Evolutionary conservation across 2,329 filamentous ascomycete genomes (phyloP), one percentile per base, ranked within the genome.

Genomic region (Neofusicoccum ribis): DNA sequence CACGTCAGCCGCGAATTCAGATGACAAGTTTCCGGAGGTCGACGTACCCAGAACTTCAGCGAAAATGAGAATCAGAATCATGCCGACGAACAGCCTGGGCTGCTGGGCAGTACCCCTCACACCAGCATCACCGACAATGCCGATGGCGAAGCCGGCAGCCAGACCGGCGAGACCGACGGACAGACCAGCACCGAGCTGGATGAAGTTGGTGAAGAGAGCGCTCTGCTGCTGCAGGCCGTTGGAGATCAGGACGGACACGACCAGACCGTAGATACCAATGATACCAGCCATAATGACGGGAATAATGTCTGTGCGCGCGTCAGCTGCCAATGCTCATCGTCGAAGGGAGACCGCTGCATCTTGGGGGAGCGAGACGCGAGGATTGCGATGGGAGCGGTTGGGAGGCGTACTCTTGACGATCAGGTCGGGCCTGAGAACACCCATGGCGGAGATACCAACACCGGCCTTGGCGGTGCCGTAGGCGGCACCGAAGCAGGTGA

Each of bases 251-350:
- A 84, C 82, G 50, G 81, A 83, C 61, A 84, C 82, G 75, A 84
- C 82, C 63, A 84, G 78, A 71, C 82, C 82, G 79, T 84, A 99
- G 81, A 99, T 98, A 91, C 92, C 95, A 83, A 99, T 98, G 83
- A 99, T 99, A 98, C 95, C 95, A 86, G 95, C 95, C 95, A 99
- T 99, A 89, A 99, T 97, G 82, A 98, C 95, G 79, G 95, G 95
- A 70, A 98, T 94, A 81, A 98, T 97, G 87, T 97, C 94, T 98
- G 64, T 54, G 56, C 41, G 46, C 41, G 9, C 56, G 44, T 56
- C n/a, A 64, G 66, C 68, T 69, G 70, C 31, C 46, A n/a, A 46
- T 27, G 23, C 12, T 41, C 39, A 23, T 47, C 17, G 27, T 47
- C 41, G 31, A 31, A 12, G 67, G 12, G 37, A 37, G 47, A 52